These are phyloP conservation scores for Cordia subcordata DNA, from an alignment of 257 asterid species.

Conservation along the genomic window DNA sequence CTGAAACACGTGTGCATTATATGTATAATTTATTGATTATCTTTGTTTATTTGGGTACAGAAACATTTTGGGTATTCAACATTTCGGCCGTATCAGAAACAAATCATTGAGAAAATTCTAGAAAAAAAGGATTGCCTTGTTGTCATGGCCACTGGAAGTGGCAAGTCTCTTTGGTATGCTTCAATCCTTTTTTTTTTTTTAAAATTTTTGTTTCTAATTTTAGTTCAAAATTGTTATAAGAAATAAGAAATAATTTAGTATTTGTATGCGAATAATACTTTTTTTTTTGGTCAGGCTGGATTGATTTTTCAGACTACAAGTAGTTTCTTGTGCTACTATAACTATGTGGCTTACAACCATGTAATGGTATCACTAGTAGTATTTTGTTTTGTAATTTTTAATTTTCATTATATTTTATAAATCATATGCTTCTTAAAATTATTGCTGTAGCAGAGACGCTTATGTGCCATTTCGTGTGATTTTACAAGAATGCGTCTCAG, in stretches of 20 bases:
- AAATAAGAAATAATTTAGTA: neutral
- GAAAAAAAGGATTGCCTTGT: constrained; percentile 76
- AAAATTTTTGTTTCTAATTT: neutral
- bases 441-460: no score
- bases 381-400: no score
- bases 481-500: no score
- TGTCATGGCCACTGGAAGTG: constrained; percentile 97
- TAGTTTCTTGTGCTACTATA: no score
- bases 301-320: no score
- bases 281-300: no score
- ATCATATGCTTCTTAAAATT: no score
- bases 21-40: neutral
- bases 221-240: neutral
- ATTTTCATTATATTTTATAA: no score
- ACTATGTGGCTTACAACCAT: no score
- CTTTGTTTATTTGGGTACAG: constrained; percentile 31
- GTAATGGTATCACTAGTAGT: no score
- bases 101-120: constrained; percentile 58
- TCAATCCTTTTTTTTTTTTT: constrained; percentile 1
- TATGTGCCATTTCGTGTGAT: no score
- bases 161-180: constrained; percentile 81
- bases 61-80: constrained; percentile 75
- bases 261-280: no score
- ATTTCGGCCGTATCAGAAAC: constrained; percentile 90
- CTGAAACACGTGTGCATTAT: neutral